Evolutionary conservation across 306 rosid species (phyloP).

Genomic region (Lithocarpus polystachyus): DNA sequence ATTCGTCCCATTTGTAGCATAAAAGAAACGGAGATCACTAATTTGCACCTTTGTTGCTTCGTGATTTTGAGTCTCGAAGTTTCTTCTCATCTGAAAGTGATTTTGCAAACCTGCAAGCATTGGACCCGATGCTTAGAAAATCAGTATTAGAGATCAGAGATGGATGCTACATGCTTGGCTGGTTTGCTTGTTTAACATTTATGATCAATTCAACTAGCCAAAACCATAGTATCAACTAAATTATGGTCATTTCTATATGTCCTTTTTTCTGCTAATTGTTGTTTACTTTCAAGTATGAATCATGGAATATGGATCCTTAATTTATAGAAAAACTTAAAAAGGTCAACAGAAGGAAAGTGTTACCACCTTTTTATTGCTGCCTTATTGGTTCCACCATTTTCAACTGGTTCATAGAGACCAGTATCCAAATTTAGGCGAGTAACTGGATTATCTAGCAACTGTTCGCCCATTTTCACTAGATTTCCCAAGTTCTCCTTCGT

Average conservation of each 20-base stretch:
- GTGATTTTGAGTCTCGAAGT: conserved; percentile 6
- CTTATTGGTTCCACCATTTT: conserved; percentile 40
- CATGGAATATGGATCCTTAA: too few species aligned
- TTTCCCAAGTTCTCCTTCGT: conserved; percentile 37
- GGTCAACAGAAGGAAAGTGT: neutral
- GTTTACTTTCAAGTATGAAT: too few species aligned
- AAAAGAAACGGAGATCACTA: neutral
- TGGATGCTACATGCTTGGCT: neutral
- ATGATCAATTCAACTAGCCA: too few species aligned
- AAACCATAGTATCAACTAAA: too few species aligned
- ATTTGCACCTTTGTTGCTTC: neutral
- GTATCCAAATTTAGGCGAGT: conserved; percentile 38
- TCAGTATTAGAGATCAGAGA: neutral
- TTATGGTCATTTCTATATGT: too few species aligned
- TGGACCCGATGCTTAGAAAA: neutral
- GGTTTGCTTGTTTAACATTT: neutral
- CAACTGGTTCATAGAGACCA: conserved; percentile 34
- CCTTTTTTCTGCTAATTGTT: too few species aligned
- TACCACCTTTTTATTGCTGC: conserved; percentile 46
- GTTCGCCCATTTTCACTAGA: conserved; percentile 35
- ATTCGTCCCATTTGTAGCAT: neutral
- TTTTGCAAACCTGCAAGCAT: conserved; percentile 43
- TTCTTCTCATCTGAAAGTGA: conserved; percentile 38
- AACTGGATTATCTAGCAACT: conserved; percentile 33
- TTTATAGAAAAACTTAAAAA: neutral